Evolutionary conservation across 208 protist genomes (phyloP).

Genomic region (Trypanosoma congolense): DNA sequence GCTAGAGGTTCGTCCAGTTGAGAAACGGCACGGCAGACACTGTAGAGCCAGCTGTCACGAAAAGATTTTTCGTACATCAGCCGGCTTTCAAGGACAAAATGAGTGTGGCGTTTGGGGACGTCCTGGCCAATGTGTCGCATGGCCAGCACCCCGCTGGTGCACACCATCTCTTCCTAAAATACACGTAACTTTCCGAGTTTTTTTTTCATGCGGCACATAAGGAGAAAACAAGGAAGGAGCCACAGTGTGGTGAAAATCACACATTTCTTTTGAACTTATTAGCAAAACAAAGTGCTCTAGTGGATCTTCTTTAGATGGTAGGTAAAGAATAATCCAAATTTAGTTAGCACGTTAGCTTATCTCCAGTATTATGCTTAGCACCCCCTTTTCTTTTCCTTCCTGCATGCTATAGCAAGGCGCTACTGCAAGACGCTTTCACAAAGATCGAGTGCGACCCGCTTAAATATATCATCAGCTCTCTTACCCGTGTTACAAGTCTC

Average conservation of each 20-base stretch:
- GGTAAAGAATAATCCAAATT: too few relatives aligned
- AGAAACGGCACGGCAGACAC: slow-evolving; percentile 67
- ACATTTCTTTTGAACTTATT: too few relatives aligned
- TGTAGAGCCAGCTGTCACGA: slow-evolving; percentile 84
- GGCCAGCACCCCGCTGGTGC: slow-evolving; percentile 20
- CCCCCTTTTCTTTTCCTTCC: slow-evolving; percentile 4
- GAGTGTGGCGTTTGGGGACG: slow-evolving; percentile 78
- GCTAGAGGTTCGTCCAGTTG: slow-evolving; percentile 76
- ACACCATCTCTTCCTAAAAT: slow-evolving; percentile 35
- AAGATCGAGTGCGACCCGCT: slow-evolving; percentile 73
- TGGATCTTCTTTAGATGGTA: too few relatives aligned
- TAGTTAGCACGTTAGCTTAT: neutral
- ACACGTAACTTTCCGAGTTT: too few relatives aligned
- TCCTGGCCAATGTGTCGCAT: slow-evolving; percentile 88
- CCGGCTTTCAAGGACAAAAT: slow-evolving; percentile 81
- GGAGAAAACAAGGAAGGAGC: neutral
- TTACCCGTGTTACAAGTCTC: slow-evolving; percentile 73
- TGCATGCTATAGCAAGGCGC: slow-evolving; percentile 8
- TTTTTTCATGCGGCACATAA: slow-evolving; percentile 1
- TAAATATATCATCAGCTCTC: slow-evolving; percentile 81
- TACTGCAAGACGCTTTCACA: slow-evolving; percentile 64
- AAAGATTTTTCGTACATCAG: slow-evolving; percentile 92
- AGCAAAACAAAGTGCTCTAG: too few relatives aligned
- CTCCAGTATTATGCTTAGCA: neutral
- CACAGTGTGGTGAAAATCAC: too few relatives aligned